Percentiles rank a stretch among this genome's conserved stretches.
Evolutionary conservation across 2,329 filamentous ascomycete genomes (phyloP).

Genomic region (Geosmithia morbida): DNA sequence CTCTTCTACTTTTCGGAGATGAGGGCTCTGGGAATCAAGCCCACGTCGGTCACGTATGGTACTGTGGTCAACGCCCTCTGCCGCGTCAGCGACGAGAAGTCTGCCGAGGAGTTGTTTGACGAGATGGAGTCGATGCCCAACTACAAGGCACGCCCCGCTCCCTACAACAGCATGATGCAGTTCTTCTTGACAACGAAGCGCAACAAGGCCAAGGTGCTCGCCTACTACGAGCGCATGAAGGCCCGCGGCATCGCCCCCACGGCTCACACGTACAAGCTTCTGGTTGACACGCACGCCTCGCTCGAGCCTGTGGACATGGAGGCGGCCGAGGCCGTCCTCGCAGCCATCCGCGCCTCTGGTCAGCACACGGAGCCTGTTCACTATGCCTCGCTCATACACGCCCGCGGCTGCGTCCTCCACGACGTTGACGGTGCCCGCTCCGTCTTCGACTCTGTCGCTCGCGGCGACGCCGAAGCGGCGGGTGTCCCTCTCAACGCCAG

Average conservation of each 20-base stretch:
- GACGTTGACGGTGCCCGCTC: constrained; percentile 73
- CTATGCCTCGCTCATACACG: constrained; percentile 90
- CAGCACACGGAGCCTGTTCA: constrained; percentile 81
- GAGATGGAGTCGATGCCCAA: constrained; percentile 99
- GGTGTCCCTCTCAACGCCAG: constrained; percentile 69
- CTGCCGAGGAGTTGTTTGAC: constrained; percentile 93
- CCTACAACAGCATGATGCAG: constrained; percentile 99
- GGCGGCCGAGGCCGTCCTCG: constrained; percentile 72
- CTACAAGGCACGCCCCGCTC: constrained; percentile 93
- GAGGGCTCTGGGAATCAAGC: constrained; percentile 82
- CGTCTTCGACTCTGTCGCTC: constrained; percentile 70
- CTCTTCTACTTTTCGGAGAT: constrained; percentile 98
- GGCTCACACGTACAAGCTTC: constrained; percentile 91
- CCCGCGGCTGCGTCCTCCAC: constrained; percentile 85
- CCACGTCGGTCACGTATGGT: constrained; percentile 94
- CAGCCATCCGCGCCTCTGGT: constrained; percentile 59
- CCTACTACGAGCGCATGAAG: constrained; percentile 93
- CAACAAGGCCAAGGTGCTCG: constrained; percentile 82
- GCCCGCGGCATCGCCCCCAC: constrained; percentile 77
- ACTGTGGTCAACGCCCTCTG: constrained; percentile 97
- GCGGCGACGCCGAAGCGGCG: constrained; percentile 35
- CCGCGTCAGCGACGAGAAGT: constrained; percentile 93
- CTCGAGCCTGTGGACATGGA: constrained; percentile 82
- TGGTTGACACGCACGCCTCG: constrained; percentile 90
- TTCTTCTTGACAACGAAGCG: constrained; percentile 98